Evolutionary conservation across 352 stramenopile species (phyloP), one percentile per base, ranked within the genome.

Genomic region (Globisporangium middletonii): DNA sequence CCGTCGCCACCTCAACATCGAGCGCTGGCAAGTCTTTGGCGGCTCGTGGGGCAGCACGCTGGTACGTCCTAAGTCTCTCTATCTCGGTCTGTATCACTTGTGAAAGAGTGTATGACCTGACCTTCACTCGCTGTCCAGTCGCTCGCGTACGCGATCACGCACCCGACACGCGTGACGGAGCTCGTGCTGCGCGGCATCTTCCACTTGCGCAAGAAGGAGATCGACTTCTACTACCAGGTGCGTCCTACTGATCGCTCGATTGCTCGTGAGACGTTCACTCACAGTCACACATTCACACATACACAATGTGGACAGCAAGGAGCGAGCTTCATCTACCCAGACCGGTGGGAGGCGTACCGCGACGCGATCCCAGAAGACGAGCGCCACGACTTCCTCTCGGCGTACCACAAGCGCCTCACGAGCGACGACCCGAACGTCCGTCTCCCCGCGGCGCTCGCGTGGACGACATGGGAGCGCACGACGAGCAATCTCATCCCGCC

Each of bases 31-130:
- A 58, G 88, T 98, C 28, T 94, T 98, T 56, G 95, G 95, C 12
- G 95, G 95, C 45, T 97, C 86, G 1, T 98, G 95, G 95, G 95
- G 95, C 26, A 96, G 82, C 53, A 98, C 93, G 1, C 61, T 98
- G 53, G 79, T 89, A 71, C 11, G 58, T 52, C 50, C n/a, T n/a
- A n/a, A n/a, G n/a, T n/a, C n/a, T n/a, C n/a, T n/a, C n/a, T 57
- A 1, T 23, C 18, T 37, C 30, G 60, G 5, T 27, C 2, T 53
- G 26, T 8, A 3, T 30, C 30, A 23, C 11, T 41, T 23, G n/a
- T 41, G 4, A 46, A 55, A 56, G 38, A 53, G 23, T 23, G 23
- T 23, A 23, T 23, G 11, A 33, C 15, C n/a, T 35, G n/a, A 56
- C 26, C 33, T 12, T 61, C 9, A 41, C 58, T 47, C 33, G n/a